Conservation (phyloP, 345 rosid genomes). For the Euphorbia lathyris region DNA sequence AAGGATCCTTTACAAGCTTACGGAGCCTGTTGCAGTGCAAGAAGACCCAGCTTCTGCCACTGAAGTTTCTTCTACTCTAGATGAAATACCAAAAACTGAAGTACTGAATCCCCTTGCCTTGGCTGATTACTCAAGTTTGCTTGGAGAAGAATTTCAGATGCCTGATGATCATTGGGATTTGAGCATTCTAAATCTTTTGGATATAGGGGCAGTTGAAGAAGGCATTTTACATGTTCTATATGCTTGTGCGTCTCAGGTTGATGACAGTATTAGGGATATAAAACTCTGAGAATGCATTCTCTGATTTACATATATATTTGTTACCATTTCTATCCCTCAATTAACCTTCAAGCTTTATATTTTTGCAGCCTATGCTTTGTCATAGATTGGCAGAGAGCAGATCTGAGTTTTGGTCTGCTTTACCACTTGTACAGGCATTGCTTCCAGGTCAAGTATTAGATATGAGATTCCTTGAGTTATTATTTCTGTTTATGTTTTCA, state of each 20-base stretch:
- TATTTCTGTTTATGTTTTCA: background rate
- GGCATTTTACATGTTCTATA: constrained; percentile 77
- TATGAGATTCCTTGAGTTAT: background rate
- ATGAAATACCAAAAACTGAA: constrained; percentile 43
- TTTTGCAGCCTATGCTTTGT: constrained; percentile 59
- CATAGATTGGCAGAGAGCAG: constrained; percentile 55
- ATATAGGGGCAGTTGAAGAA: constrained; percentile 72
- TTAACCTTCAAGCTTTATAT: constrained; percentile 20
- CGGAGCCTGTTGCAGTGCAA: constrained; percentile 41
- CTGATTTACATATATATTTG: constrained; percentile 18
- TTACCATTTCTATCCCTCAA: constrained; percentile 14
- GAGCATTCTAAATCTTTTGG: constrained; percentile 55
- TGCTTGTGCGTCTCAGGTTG: constrained; percentile 90
- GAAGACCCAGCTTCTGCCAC: constrained; percentile 30
- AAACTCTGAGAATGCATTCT: constrained; percentile 4
- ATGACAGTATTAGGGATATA: constrained; percentile 31
- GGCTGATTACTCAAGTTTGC: constrained; percentile 61
- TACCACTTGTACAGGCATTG: constrained; percentile 77
- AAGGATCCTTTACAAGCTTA: constrained; percentile 55
- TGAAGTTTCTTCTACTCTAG: constrained; percentile 38
- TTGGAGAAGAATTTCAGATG: constrained; percentile 65
- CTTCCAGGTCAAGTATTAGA: constrained; percentile 57
- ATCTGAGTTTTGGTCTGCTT: constrained; percentile 63
- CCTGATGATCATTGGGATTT: constrained; percentile 49
- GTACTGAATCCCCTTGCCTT: constrained; percentile 32